A percentile compares a stretch with the other conserved stretches of the same genome.
Conservation (phyloP, 1,284 basidiomycete genomes). For the Ustilago trichophora region DNA sequence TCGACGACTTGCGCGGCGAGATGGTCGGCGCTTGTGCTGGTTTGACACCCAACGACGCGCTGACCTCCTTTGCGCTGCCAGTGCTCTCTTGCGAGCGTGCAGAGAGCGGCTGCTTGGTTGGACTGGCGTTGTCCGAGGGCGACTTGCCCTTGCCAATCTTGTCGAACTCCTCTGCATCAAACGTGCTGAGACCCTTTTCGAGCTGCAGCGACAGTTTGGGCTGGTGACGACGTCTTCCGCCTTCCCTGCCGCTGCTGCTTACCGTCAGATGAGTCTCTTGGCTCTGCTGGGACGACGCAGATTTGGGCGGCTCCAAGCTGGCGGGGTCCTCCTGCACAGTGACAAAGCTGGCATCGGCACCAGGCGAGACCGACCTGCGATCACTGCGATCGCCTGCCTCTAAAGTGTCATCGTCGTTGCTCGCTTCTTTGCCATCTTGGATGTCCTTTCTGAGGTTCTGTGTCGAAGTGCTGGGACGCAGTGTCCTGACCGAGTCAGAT, state of each 20-base stretch:
- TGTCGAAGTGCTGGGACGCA: slow-evolving; percentile 48
- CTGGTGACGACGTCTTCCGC: slow-evolving; percentile 37
- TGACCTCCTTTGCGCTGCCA: slow-evolving; percentile 16
- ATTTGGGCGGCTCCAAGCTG: slow-evolving; percentile 23
- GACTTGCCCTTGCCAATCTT: slow-evolving; percentile 40
- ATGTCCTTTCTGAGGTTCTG: slow-evolving; percentile 39
- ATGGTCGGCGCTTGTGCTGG: slow-evolving; percentile 7
- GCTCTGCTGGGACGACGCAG: slow-evolving; percentile 41
- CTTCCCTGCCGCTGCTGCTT: slow-evolving; percentile 36
- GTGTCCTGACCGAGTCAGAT: slow-evolving; percentile 49
- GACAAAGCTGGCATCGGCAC: slow-evolving; percentile 26
- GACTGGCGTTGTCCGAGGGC: slow-evolving; percentile 15
- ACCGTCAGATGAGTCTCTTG: slow-evolving; percentile 31
- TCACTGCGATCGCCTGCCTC: slow-evolving; percentile 21
- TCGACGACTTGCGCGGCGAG: slow-evolving; percentile 24
- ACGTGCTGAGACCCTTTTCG: slow-evolving; percentile 57
- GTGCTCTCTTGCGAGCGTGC: slow-evolving; percentile 24
- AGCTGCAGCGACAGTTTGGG: slow-evolving; percentile 56
- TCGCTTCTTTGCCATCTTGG: neutral
- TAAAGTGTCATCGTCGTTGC: neutral
- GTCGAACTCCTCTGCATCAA: slow-evolving; percentile 55
- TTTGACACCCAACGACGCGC: slow-evolving; percentile 17
- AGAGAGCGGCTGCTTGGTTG: slow-evolving; percentile 28
- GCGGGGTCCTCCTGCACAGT: slow-evolving; percentile 30
- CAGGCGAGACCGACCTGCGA: slow-evolving; percentile 26